Evolutionary conservation across 495 filamentous ascomycete genomes (phyloP).

Genomic region (Cryomyces minteri): DNA sequence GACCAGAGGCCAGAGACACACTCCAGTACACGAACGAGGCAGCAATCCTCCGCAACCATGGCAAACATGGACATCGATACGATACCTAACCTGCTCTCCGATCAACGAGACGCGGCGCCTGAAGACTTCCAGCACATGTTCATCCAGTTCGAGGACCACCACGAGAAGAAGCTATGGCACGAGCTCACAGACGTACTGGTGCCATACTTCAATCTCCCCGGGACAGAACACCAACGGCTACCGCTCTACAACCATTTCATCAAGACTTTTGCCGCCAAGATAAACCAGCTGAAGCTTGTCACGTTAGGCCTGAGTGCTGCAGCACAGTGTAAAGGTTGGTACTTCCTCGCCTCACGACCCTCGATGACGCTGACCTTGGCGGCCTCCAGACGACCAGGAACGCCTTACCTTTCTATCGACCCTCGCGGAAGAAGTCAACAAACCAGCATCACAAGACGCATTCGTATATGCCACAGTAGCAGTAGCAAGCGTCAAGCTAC

Average conservation of each 20-base stretch:
- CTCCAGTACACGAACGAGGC: too few species aligned
- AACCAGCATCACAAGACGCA: constrained; percentile 84
- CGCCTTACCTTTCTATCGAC: constrained; percentile 71
- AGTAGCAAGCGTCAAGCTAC: constrained; percentile 74
- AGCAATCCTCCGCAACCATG: neutral
- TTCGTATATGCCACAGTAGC: constrained; percentile 86
- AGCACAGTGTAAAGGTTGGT: constrained; percentile 66
- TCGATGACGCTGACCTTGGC: neutral
- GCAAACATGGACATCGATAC: constrained; percentile 58
- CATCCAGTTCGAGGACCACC: constrained; percentile 87
- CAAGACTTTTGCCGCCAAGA: constrained; percentile 88
- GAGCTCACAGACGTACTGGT: constrained; percentile 83
- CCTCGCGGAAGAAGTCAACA: constrained; percentile 76
- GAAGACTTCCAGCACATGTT: constrained; percentile 74
- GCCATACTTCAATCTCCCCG: constrained; percentile 68
- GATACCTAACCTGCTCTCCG: constrained; percentile 78
- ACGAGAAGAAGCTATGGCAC: constrained; percentile 99
- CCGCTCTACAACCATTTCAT: constrained; percentile 87
- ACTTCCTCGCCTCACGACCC: constrained; percentile 4
- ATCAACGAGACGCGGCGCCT: constrained; percentile 69
- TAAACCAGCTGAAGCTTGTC: constrained; percentile 96
- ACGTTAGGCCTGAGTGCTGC: constrained; percentile 72
- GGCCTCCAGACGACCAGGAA: constrained; percentile 65
- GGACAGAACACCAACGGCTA: constrained; percentile 70
- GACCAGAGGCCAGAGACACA: too few species aligned